These are phyloP conservation scores for Bisporella sp. DNA, from an alignment of 2,329 filamentous ascomycete genomes.

Conservation along the genomic window DNA sequence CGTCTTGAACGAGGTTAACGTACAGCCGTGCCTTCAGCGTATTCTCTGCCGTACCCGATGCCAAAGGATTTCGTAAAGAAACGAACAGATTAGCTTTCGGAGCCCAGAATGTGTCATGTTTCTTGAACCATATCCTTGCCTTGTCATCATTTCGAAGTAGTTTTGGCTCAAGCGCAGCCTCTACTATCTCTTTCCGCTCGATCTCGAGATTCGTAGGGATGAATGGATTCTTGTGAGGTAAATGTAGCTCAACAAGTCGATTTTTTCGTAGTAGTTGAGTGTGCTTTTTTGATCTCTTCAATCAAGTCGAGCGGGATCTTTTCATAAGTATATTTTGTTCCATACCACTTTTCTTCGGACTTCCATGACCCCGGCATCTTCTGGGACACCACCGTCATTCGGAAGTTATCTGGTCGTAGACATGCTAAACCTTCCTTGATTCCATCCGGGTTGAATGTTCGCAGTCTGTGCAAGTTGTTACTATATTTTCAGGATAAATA, in stretches of 20 bases:
- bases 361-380: slow-evolving; percentile 80
- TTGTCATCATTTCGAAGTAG: slow-evolving; percentile 78
- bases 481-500: neutral
- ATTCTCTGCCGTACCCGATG: slow-evolving; percentile 72
- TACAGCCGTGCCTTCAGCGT: slow-evolving; percentile 73
- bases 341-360: slow-evolving; percentile 93
- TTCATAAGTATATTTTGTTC: slow-evolving; percentile 84
- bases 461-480: slow-evolving; percentile 36
- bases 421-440: slow-evolving; percentile 70
- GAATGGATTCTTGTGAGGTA: slow-evolving; percentile 93
- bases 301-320: slow-evolving; percentile 73
- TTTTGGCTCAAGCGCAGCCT: slow-evolving; percentile 66
- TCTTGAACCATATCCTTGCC: slow-evolving; percentile 91
- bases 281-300: slow-evolving; percentile 59
- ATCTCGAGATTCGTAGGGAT: slow-evolving; percentile 90
- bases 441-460: slow-evolving; percentile 70
- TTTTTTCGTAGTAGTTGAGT: slow-evolving; percentile 47
- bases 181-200: slow-evolving; percentile 82
- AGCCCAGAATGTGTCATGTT: slow-evolving; percentile 97
- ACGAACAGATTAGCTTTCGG: slow-evolving; percentile 86
- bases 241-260: slow-evolving; percentile 65
- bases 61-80: slow-evolving; percentile 70
- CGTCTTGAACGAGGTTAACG: slow-evolving; percentile 80
- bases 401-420: slow-evolving; percentile 82
- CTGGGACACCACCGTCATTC: slow-evolving; percentile 75